A percentile compares a stretch with the other conserved stretches of the same genome.
Evolutionary conservation across 352 stramenopile genomes (phyloP).

Genomic region (Elongisporangium anandrum): DNA sequence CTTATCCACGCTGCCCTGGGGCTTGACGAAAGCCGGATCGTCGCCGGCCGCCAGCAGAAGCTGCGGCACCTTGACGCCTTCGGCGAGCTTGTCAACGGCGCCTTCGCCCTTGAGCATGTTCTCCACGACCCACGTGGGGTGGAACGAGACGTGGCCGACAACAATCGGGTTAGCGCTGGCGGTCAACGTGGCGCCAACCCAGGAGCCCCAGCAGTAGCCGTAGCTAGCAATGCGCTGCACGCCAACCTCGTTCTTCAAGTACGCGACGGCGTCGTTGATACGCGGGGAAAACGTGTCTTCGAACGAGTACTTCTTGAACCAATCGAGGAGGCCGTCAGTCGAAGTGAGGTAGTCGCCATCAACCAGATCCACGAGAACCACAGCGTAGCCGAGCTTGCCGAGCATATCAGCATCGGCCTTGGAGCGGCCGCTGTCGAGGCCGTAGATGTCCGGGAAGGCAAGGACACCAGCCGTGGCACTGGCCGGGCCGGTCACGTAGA

Average conservation of each 20-base stretch:
- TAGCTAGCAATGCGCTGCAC: conserved; percentile 66
- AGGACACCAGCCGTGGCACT: conserved; percentile 62
- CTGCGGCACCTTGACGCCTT: conserved; percentile 70
- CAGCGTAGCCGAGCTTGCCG: conserved; percentile 70
- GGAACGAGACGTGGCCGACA: conserved; percentile 72
- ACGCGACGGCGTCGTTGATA: conserved; percentile 70
- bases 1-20: conserved; percentile 65
- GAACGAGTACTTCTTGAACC: conserved; percentile 71
- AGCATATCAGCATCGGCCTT: conserved; percentile 73
- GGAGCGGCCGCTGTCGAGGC: conserved; percentile 73
- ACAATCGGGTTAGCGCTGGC: conserved; percentile 39
- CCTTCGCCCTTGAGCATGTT: conserved; percentile 71
- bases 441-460: conserved; percentile 74
- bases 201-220: conserved; percentile 83
- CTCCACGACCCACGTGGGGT: conserved; percentile 74
- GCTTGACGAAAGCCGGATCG: conserved; percentile 65
- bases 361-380: conserved; percentile 63
- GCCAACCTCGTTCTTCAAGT: conserved; percentile 58
- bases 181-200: conserved; percentile 56
- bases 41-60: conserved; percentile 64
- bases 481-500: conserved; percentile 70
- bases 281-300: conserved; percentile 34
- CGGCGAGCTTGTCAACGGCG: conserved; percentile 62
- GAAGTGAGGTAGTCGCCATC: conserved; percentile 63
- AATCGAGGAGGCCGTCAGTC: conserved; percentile 33